These are phyloP conservation scores for Biscogniauxia mediterranea DNA, from an alignment of 2,329 filamentous ascomycete species.

Conservation along the genomic window DNA sequence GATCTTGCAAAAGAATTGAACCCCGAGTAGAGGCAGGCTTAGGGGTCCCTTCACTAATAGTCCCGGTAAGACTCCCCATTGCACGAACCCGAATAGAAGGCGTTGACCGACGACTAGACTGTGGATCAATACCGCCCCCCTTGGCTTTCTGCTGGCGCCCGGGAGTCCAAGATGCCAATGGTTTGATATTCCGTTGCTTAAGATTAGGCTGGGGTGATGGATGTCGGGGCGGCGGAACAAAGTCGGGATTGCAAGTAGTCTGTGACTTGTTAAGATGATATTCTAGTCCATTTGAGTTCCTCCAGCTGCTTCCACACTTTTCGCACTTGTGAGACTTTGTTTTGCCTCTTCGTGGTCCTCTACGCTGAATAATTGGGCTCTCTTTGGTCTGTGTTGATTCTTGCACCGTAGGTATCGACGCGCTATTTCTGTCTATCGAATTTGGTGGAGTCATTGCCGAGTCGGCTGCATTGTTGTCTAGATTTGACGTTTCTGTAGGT, in stretches of 20 bases:
- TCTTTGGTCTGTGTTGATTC: slow-evolving; percentile 11
- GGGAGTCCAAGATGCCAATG: background rate
- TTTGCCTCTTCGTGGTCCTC: slow-evolving; percentile 12
- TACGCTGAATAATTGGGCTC: slow-evolving; percentile 13
- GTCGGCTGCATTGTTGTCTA: background rate
- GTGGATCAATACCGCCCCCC: background rate
- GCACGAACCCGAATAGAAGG: background rate
- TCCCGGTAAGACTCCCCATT: background rate
- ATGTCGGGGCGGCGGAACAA: slow-evolving; percentile 30
- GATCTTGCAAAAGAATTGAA: background rate
- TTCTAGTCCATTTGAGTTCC: slow-evolving; percentile 56
- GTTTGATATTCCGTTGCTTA: background rate
- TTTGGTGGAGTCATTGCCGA: background rate
- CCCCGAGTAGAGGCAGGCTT: background rate
- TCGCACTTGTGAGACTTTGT: slow-evolving; percentile 45
- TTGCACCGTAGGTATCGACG: slow-evolving; percentile 11
- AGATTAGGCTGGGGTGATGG: slow-evolving; percentile 16
- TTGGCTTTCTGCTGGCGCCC: background rate
- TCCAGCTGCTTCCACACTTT: slow-evolving; percentile 54
- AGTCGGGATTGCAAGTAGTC: slow-evolving; percentile 52
- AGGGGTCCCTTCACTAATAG: background rate
- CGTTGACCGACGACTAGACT: background rate
- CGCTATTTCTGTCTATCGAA: background rate
- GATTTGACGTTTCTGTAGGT: background rate
- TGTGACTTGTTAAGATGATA: slow-evolving; percentile 57